Evolutionary conservation across 1,284 basidiomycete genomes (phyloP), one percentile per base, ranked within the genome.

Genomic region (Ustilago loliicola): DNA sequence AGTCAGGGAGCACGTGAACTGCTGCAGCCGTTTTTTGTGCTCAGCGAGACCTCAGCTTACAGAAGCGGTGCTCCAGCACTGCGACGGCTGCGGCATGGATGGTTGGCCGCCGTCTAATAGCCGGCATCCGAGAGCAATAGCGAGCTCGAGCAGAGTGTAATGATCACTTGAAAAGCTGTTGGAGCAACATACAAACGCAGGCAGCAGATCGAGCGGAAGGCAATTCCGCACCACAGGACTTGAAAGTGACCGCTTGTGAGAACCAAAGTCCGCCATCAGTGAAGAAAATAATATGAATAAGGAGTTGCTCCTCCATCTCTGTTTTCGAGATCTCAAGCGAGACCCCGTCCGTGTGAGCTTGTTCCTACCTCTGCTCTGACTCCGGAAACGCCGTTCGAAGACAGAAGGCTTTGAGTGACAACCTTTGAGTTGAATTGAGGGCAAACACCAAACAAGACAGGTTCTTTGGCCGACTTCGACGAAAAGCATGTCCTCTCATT

Each of bases 141-240:
- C 17, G 25, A 30, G 10, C 47, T 50, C 17, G 25, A 32, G 29
- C 23, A 52, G 19, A 52, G 50, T 29, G 17, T 29, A 25, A 7
- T 19, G 25, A 27, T 11, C 27, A 50, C 48, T 25, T 27, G 6
- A 15, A 42, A 42, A 5, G 5, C 6, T 15, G 6, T 42, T 42
- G 17, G 17, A 19, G 6, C 13, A 6, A 42, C 4, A 15, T 42
- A 6, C 40, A 42, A 42, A 6, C n/a, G n/a, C n/a, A 21, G 13
- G 29, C 50, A 29, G 29, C n/a, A 29, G 30, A 38, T 54, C 52
- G 52, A 54, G 30, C n/a, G 52, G 52, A 54, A 30, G 23, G 10
- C 32, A 36, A 54, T 34, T 23, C 6, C 30, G 29, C 21, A 27
- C n/a, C 52, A 54, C 52, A n/a, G 32, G 32, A 36, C 32, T 36